Evolutionary conservation across 2,329 filamentous ascomycete genomes (phyloP).

Genomic region (Geosmithia morbida): DNA sequence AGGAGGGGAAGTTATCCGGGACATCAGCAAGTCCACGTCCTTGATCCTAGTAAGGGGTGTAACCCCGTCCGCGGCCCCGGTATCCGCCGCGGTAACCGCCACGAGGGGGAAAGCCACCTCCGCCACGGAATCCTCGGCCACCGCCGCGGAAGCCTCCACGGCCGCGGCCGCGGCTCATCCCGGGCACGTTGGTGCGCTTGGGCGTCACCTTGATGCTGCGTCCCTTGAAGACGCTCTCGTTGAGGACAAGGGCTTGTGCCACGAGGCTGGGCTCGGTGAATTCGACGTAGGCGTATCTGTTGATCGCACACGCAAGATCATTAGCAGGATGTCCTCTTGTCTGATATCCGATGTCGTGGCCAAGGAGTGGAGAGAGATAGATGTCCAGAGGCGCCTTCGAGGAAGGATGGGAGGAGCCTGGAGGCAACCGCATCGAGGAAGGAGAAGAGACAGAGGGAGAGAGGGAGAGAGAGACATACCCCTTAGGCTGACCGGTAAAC

Average conservation of each 20-base stretch:
- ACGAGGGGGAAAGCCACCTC: constrained; percentile 23
- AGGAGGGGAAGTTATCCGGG: neutral
- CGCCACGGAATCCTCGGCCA: constrained; percentile 20
- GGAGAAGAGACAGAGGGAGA: no score
- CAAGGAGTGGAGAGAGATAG: neutral
- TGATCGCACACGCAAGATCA: constrained; percentile 5
- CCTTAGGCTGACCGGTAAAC: constrained; percentile 98
- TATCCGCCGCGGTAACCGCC: constrained; percentile 55
- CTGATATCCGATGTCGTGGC: no score
- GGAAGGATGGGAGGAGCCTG: no score
- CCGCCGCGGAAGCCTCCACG: constrained; percentile 30
- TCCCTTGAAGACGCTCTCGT: constrained; percentile 91
- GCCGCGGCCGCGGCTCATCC: constrained; percentile 69
- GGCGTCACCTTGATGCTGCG: constrained; percentile 89
- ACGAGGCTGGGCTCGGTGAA: constrained; percentile 91
- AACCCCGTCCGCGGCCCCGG: constrained; percentile 51
- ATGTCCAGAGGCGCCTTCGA: neutral
- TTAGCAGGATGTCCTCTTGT: neutral
- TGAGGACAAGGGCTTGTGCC: constrained; percentile 83
- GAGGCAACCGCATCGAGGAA: no score
- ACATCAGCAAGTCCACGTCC: constrained; percentile 8
- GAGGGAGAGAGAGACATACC: constrained; percentile 39
- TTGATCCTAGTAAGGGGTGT: constrained; percentile 45
- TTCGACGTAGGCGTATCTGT: constrained; percentile 95
- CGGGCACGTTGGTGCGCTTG: constrained; percentile 92